These are phyloP conservation scores for Knoxia roxburghii DNA, from an alignment of 257 asterid species.

Conservation along the genomic window DNA sequence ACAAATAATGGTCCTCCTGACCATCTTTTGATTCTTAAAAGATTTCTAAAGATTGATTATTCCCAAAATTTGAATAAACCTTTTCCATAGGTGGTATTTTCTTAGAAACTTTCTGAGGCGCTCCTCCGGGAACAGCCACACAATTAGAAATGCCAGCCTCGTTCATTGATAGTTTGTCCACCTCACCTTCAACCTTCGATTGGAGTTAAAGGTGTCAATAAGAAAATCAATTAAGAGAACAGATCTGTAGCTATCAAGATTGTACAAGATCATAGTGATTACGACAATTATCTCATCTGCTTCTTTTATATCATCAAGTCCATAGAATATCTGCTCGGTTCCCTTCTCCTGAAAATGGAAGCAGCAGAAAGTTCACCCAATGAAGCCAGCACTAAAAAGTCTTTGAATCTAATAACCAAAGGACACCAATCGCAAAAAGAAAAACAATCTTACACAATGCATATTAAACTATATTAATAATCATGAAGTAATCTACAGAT, in stretches of 20 bases:
- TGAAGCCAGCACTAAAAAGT: not conserved
- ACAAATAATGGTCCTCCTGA: not conserved
- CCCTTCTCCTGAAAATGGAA: constrained; percentile 41
- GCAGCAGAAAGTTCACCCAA: constrained; percentile 16
- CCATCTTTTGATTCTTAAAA: too few relatives aligned
- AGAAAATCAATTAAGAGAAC: constrained; percentile 11
- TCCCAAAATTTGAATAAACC: constrained; percentile 27
- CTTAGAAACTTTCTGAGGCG: constrained; percentile 66
- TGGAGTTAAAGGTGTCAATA: constrained; percentile 16
- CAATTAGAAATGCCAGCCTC: constrained; percentile 74
- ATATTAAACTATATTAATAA: not conserved
- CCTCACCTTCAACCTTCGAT: constrained; percentile 78
- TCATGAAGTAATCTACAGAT: not conserved
- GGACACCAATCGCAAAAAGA: not conserved
- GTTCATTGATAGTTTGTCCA: constrained; percentile 74
- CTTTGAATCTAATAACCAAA: not conserved
- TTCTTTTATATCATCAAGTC: constrained; percentile 63
- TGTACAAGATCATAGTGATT: constrained; percentile 15
- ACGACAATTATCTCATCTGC: constrained; percentile 70
- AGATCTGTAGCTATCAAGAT: constrained; percentile 10
- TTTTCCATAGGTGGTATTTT: constrained; percentile 51
- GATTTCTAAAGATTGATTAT: too few relatives aligned
- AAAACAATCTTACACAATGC: not conserved
- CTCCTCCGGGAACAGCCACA: constrained; percentile 78
- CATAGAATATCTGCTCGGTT: constrained; percentile 54